Evolutionary conservation across 2,329 filamentous ascomycete genomes (phyloP), one percentile per base, ranked within the genome.

Genomic region (Nigrospora sphaerica): DNA sequence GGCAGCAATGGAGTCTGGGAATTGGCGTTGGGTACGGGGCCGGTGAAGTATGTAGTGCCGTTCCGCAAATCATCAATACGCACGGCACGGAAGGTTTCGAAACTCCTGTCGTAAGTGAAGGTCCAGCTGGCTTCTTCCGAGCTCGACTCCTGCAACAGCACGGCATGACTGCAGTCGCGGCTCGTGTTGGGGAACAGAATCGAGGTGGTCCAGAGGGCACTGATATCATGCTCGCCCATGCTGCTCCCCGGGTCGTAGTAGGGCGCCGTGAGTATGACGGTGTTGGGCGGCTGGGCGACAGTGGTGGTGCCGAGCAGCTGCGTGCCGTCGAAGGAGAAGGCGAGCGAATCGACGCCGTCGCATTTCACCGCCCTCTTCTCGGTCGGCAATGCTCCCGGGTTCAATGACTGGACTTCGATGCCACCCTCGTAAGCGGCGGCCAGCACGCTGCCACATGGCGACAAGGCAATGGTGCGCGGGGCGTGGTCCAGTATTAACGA

Each of bases 361-460:
- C 87, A 92, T 58, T 90, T 88, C 47, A 92, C 86, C 12, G 86
- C 80, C 54, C 88, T 76, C 56, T 85, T 77, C 54, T 90, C 85
- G 0, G 80, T 86, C 12, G 78, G 65, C 28, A 84, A 58, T 23
- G 80, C 81, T 45, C 74, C 78, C 3, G 83, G 72, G 41, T 79
- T 80, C 35, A 95, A 70, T 6, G 88, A 86, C 28, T 87, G 83
- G 0, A 95, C 86, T 63, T 95, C 90, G 51, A 95, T 91, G n/a
- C 87, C 88, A 46, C 87, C 86, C 58, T 89, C 83, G 63, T 91
- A 95, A 9, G 89, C 89, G 14, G 88, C 85, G 19, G 90, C 90
- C 39, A 95, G 68, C 13, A 95, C 86, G 38, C 84, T 82, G 19
- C 88, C 88, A 52, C 85, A 87, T 1, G 89, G 88, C 1, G 89